Conservation (phyloP, 768 basidiomycete species). For the Suillus hirtellus region DNA sequence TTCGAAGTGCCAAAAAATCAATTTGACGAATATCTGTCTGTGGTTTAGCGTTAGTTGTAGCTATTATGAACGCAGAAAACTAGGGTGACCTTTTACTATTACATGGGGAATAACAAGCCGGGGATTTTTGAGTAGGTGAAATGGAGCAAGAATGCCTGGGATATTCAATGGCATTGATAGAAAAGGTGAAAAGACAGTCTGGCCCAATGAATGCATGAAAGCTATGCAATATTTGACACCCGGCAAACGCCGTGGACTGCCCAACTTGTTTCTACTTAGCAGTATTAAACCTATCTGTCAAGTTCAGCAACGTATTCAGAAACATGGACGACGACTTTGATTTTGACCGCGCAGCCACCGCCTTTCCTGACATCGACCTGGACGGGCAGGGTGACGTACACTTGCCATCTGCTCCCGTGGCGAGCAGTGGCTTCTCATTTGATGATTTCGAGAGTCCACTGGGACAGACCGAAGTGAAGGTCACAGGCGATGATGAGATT, state of each 20-base stretch:
- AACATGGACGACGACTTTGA: conserved; percentile 62
- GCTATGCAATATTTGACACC: background rate
- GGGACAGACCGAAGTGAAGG: conserved; percentile 54
- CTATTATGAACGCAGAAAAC: conserved; percentile 1
- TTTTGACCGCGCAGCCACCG: conserved; percentile 78
- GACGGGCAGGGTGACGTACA: conserved; percentile 65
- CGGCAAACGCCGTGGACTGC: conserved; percentile 1
- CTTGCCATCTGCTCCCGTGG: conserved; percentile 32
- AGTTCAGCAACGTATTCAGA: background rate
- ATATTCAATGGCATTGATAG: conserved; percentile 69
- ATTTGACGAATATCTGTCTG: conserved; percentile 85
- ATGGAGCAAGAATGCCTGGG: conserved; percentile 65
- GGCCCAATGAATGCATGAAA: background rate
- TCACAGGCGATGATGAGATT: conserved; percentile 84
- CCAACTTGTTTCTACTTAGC: background rate
- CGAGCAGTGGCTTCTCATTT: conserved; percentile 58
- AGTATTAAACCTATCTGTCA: background rate
- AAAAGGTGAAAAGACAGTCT: background rate
- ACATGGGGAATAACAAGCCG: conserved; percentile 68
- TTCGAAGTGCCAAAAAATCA: conserved; percentile 70
- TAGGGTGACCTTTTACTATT: conserved; percentile 58
- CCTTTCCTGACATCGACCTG: conserved; percentile 83
- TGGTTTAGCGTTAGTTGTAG: conserved; percentile 16
- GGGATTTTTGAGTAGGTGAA: conserved; percentile 70
- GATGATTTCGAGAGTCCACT: conserved; percentile 61